These are phyloP conservation scores for Hypoxylon cercidicola DNA, from an alignment of 495 filamentous ascomycete genomes.

Conservation along the genomic window DNA sequence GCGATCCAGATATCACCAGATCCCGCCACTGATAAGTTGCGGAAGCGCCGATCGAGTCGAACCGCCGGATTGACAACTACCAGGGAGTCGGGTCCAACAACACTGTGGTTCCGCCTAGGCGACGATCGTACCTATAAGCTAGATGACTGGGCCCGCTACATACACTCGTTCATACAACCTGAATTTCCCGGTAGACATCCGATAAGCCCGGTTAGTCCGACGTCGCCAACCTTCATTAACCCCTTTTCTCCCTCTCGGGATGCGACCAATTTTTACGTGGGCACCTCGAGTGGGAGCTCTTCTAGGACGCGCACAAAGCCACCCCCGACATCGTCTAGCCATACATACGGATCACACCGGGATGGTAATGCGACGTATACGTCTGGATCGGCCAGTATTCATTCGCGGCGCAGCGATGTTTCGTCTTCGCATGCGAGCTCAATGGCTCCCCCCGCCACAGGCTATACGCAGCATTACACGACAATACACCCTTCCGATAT, in stretches of 20 bases:
- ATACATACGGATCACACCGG: constrained; percentile 48
- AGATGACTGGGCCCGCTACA: constrained; percentile 58
- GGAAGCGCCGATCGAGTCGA: constrained; percentile 66
- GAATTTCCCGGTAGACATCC: constrained; percentile 48
- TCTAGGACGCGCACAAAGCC: constrained; percentile 40
- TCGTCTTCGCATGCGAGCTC: constrained; percentile 62
- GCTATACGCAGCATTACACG: constrained; percentile 53
- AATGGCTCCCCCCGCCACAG: constrained; percentile 51
- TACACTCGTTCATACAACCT: constrained; percentile 54
- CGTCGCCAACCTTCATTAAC: constrained; percentile 57
- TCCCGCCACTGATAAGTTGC: constrained; percentile 60
- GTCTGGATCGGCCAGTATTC: constrained; percentile 62
- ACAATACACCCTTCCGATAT: constrained; percentile 58
- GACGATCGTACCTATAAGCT: constrained; percentile 53
- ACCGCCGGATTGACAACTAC: constrained; percentile 58
- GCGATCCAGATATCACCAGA: constrained; percentile 62
- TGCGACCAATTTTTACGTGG: constrained; percentile 45
- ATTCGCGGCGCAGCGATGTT: constrained; percentile 63
- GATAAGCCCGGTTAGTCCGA: constrained; percentile 54
- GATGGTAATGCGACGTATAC: constrained; percentile 52
- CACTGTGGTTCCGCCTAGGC: constrained; percentile 54
- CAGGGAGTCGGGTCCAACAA: constrained; percentile 54
- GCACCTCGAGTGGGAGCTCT: constrained; percentile 46
- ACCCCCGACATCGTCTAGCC: constrained; percentile 46
- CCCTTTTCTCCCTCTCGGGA: constrained; percentile 55